Conservation (phyloP, 2,329 filamentous ascomycete genomes). For the Pseudocercospora cruenta region DNA sequence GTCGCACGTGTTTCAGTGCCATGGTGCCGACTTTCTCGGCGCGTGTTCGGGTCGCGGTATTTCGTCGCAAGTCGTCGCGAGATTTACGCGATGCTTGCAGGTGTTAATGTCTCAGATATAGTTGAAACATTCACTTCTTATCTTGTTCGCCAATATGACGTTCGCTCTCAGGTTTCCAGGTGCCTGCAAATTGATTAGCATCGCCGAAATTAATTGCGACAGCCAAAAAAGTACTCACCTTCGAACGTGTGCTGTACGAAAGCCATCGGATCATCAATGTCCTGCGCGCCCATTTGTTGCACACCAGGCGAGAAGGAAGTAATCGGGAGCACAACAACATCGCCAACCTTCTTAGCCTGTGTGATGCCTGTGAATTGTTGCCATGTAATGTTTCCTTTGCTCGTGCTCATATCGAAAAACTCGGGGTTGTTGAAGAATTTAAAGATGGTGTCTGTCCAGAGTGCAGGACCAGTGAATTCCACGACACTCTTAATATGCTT, state of each 20-base stretch:
- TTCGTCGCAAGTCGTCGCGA: conserved; percentile 7
- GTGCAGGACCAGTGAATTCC: conserved; percentile 89
- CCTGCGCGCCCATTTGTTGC: conserved; percentile 86
- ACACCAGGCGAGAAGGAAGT: conserved; percentile 97
- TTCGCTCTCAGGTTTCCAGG: conserved; percentile 75
- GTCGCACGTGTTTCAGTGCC: not conserved
- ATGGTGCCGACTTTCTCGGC: not conserved
- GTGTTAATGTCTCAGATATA: conserved; percentile 2
- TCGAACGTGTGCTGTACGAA: conserved; percentile 98
- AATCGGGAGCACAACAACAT: conserved; percentile 91
- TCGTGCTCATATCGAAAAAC: conserved; percentile 79
- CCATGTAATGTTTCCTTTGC: conserved; percentile 76
- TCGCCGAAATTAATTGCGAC: not conserved
- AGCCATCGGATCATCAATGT: conserved; percentile 89
- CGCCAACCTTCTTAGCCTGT: conserved; percentile 81
- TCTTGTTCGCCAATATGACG: conserved; percentile 64
- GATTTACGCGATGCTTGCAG: conserved; percentile 9
- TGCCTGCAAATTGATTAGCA: conserved; percentile 54
- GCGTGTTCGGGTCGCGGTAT: not conserved
- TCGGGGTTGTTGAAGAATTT: conserved; percentile 89
- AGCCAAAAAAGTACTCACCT: conserved; percentile 59
- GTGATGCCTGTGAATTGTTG: conserved; percentile 88
- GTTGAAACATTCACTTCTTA: conserved; percentile 3
- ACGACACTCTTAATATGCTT: conserved; percentile 74
- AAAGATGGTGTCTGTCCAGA: conserved; percentile 94